Evolutionary conservation across 768 basidiomycete genomes (phyloP).

Genomic region (Leccinum rimulosum): DNA sequence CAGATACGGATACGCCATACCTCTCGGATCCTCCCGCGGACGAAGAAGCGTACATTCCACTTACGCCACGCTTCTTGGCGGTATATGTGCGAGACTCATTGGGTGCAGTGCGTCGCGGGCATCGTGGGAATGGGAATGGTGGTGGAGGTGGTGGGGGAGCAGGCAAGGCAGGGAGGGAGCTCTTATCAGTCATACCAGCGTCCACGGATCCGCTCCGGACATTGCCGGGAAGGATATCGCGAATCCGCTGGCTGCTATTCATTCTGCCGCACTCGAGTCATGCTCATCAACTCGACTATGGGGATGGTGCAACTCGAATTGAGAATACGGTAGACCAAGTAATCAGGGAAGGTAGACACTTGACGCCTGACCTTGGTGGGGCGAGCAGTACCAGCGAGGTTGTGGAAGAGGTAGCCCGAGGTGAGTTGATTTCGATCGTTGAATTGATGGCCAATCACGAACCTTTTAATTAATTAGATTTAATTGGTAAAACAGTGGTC

Average conservation of each 20-base stretch:
- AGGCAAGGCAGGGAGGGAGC: conserved; percentile 2
- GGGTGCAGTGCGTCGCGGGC: conserved; percentile 26
- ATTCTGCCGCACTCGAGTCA: conserved; percentile 79
- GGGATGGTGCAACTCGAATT: conserved; percentile 72
- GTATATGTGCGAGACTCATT: conserved; percentile 47
- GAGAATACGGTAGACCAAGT: conserved; percentile 88
- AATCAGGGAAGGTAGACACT: conserved; percentile 67
- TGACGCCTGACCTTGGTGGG: conserved; percentile 91
- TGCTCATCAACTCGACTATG: conserved; percentile 89
- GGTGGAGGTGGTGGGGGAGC: conserved; percentile 1
- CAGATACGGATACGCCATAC: conserved; percentile 38
- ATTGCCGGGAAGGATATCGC: conserved; percentile 87
- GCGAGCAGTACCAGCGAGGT: conserved; percentile 79
- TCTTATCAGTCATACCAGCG: conserved; percentile 46
- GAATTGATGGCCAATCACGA: conserved; percentile 20
- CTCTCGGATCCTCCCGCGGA: conserved; percentile 59
- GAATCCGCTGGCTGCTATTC: conserved; percentile 96
- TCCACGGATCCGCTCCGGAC: conserved; percentile 97
- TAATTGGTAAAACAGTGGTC: conserved; percentile 59
- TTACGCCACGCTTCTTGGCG: conserved; percentile 52
- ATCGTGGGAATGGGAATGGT: not conserved
- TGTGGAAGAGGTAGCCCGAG: conserved; percentile 56
- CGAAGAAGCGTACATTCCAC: conserved; percentile 63
- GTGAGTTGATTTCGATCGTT: conserved; percentile 28
- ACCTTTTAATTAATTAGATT: not conserved